Evolutionary conservation across 169 alveolate genomes (phyloP), one percentile per base, ranked within the genome.

Genomic region (Babesia ovis): DNA sequence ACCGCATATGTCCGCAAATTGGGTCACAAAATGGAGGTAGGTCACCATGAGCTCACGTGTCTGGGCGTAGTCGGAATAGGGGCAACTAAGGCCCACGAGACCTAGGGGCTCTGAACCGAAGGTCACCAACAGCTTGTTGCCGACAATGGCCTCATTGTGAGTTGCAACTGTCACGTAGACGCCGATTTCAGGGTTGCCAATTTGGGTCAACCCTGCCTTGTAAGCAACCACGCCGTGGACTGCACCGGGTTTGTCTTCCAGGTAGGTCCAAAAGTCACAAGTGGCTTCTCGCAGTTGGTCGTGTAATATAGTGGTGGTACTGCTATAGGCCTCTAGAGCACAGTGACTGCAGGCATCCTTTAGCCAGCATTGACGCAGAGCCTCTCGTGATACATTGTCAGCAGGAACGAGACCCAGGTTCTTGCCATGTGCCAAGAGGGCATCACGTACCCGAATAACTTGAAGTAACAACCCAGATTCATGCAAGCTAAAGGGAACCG

Each of bases 201-300:
- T 5, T 8, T 43, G 48, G 57, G 0, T 29, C 0, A 3, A 14
- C 39, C 23, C 57, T 9, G 20, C 16, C 42, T 20, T 22, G 56
- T 60, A 60, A 9, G 34, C 70, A 20, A 23, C 42, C 8, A 39
- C 56, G 3, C 70, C 70, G 31, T 60, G 70, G 22, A 60, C 56
- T 5, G 70, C 57, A 4, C 12, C 34, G 16, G 70, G 37, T 55
- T 29, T 60, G 4, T 60, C 70, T n/a, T 22, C 54, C 57, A 60
- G 34, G 41, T 60, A 60, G n/a, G n/a, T 12, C 70, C 70, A 60
- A 25, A 60, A 60, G 56, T 60, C 70, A 4, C 54, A 39, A 3
- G 35, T 45, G 1, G 29, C 14, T 25, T 60, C 58, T 4, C 42
- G 18, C 27, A 60, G 56, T 11, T 3, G 54, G 12, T n/a, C 70